Percentiles rank a stretch among this genome's conserved stretches.
These are phyloP conservation scores for Fonsecaea multimorphosa DNA, from an alignment of 2,329 filamentous ascomycete genomes.

Conservation along the genomic window DNA sequence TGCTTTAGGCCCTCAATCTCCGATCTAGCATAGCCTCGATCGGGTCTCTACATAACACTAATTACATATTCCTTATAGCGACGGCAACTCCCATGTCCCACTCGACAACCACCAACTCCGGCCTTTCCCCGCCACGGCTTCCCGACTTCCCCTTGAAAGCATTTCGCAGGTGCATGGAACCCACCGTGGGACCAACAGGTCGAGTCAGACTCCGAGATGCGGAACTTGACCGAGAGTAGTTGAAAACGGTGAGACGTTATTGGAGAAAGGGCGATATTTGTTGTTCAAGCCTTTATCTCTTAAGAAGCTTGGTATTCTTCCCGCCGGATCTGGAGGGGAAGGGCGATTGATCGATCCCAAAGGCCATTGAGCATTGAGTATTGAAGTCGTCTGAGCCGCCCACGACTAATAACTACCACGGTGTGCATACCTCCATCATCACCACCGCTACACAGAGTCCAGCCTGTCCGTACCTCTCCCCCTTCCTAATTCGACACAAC, in stretches of 20 bases:
- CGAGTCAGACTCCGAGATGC: constrained; percentile 2
- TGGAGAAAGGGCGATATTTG: constrained; percentile 5
- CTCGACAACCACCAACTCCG: not conserved
- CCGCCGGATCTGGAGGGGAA: not conserved
- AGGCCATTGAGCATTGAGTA: not conserved
- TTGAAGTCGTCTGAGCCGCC: not conserved
- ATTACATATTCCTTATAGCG: too few species aligned
- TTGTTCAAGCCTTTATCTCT: constrained; percentile 10
- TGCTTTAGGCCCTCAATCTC: not conserved
- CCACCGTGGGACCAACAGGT: constrained; percentile 1
- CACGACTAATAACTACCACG: not conserved
- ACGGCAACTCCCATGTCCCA: too few species aligned
- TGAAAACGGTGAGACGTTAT: not conserved
- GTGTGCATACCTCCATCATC: too few species aligned
- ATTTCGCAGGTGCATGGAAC: not conserved
- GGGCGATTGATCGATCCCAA: not conserved
- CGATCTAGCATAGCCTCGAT: not conserved
- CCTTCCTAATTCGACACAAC: not conserved
- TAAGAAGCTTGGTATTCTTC: constrained; percentile 20
- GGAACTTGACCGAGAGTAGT: not conserved
- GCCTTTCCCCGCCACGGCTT: not conserved
- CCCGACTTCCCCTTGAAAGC: not conserved
- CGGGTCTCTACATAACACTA: too few species aligned
- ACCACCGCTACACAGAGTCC: too few species aligned
- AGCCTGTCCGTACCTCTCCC: too few species aligned